Conservation (phyloP, 495 filamentous ascomycete genomes). For the Tirmania nivea region DNA sequence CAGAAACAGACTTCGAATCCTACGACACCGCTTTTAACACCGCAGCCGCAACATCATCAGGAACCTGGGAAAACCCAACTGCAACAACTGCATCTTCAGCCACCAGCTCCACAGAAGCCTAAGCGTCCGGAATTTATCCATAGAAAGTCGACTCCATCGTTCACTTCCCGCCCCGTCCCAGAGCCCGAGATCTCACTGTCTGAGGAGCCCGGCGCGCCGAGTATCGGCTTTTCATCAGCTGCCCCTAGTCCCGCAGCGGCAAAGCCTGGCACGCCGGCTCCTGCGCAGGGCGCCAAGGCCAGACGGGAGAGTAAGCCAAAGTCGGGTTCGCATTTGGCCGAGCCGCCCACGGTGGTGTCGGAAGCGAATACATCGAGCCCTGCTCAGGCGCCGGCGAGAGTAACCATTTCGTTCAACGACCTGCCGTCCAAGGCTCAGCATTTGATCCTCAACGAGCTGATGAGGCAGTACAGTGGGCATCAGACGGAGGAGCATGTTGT, state of each 20-base stretch:
- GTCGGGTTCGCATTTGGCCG: not conserved
- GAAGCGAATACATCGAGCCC: too few relatives aligned
- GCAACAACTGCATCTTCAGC: too few relatives aligned
- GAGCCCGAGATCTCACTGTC: constrained; percentile 39
- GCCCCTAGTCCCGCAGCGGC: not conserved
- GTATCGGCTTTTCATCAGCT: constrained; percentile 25
- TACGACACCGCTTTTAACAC: not conserved
- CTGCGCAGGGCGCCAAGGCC: not conserved
- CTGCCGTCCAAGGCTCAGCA: constrained; percentile 64
- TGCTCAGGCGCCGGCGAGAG: not conserved
- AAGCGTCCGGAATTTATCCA: constrained; percentile 29
- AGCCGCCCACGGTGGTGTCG: too few relatives aligned
- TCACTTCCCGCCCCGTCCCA: constrained; percentile 54
- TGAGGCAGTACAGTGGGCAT: constrained; percentile 35
- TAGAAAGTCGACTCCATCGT: constrained; percentile 33
- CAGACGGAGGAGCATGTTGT: too few relatives aligned
- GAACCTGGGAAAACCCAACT: too few relatives aligned
- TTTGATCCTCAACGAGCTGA: constrained; percentile 67
- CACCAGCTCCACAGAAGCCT: not conserved
- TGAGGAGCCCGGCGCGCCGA: constrained; percentile 42
- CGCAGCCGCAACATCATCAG: not conserved
- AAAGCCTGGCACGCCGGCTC: not conserved
- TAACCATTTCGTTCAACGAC: constrained; percentile 40
- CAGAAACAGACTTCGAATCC: not conserved
- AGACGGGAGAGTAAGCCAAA: not conserved